These are phyloP conservation scores for Vinca minor DNA, from an alignment of 257 asterid genomes.

Conservation along the genomic window DNA sequence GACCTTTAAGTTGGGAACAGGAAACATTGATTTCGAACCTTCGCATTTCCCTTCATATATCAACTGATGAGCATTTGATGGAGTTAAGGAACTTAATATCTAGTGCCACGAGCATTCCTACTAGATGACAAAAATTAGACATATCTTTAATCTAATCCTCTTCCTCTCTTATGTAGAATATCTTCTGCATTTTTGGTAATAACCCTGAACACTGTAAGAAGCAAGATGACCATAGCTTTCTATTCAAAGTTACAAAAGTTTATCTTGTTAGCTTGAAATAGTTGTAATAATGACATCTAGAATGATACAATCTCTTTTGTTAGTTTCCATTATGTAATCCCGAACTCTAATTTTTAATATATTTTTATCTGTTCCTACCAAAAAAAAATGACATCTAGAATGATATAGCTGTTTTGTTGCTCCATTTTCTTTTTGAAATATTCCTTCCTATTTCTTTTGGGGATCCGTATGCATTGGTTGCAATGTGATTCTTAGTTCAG, in stretches of 20 bases:
- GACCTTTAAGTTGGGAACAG: slow-evolving; percentile 50
- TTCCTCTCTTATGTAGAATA: slow-evolving; percentile 11
- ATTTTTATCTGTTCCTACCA: no score
- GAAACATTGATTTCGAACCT: slow-evolving; percentile 43
- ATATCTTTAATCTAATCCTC: neutral
- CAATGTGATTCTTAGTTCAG: neutral
- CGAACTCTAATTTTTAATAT: no score
- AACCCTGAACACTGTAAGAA: slow-evolving; percentile 10
- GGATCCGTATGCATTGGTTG: neutral
- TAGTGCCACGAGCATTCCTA: slow-evolving; percentile 17
- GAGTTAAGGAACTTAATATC: slow-evolving; percentile 41
- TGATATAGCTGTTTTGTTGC: no score
- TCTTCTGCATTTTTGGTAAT: slow-evolving; percentile 10
- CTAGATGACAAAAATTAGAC: slow-evolving; percentile 20
- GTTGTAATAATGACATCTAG: slow-evolving; percentile 15
- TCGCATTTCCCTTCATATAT: slow-evolving; percentile 43
- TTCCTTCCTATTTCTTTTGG: neutral
- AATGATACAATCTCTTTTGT: slow-evolving; percentile 1
- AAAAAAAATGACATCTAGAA: no score
- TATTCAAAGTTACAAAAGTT: slow-evolving; percentile 4
- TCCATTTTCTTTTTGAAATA: neutral
- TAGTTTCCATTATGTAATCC: no score
- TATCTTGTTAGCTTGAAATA: neutral
- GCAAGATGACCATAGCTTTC: neutral
- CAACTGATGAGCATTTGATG: slow-evolving; percentile 42